A percentile compares a stretch with the other conserved stretches of the same genome.
Conservation (phyloP, 108 stramenopile genomes). For the Skeletonema grethae region DNA sequence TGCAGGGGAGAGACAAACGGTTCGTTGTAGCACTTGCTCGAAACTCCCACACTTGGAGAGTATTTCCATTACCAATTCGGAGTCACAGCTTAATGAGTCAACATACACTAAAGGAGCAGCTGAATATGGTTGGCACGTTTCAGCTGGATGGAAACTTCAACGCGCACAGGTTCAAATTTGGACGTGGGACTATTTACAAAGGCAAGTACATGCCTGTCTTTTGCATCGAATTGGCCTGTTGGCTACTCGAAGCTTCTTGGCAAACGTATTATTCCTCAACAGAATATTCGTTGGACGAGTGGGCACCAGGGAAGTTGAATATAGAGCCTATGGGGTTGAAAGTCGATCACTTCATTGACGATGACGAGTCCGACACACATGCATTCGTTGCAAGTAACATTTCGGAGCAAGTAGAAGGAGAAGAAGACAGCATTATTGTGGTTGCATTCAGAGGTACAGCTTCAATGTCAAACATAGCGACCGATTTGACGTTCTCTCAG, state of each 20-base stretch:
- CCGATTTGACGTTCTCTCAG: conserved; percentile 79
- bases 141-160: conserved; percentile 41
- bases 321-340: conserved; percentile 73
- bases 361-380: conserved; percentile 75
- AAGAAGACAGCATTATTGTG: conserved; percentile 85
- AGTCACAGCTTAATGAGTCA: conserved; percentile 47
- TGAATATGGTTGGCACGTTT: conserved; percentile 50
- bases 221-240: conserved; percentile 88
- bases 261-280: conserved; percentile 88
- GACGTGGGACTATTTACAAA: conserved; percentile 51
- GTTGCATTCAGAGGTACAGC: conserved; percentile 91
- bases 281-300: conserved; percentile 48
- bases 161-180: conserved; percentile 30
- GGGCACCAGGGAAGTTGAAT: conserved; percentile 70
- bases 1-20: conserved; percentile 72
- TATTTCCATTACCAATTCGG: conserved; percentile 74
- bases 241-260: conserved; percentile 88
- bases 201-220: conserved; percentile 78
- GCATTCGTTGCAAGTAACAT: conserved; percentile 75
- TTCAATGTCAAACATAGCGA: conserved; percentile 72
- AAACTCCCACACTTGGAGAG: conserved; percentile 67
- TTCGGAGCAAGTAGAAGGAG: conserved; percentile 73
- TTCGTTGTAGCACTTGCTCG: conserved; percentile 57
- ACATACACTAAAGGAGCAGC: conserved; percentile 45
- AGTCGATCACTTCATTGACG: conserved; percentile 70